These are phyloP conservation scores for Phanerochaete carnosa DNA, from an alignment of 768 basidiomycete species.

Conservation along the genomic window DNA sequence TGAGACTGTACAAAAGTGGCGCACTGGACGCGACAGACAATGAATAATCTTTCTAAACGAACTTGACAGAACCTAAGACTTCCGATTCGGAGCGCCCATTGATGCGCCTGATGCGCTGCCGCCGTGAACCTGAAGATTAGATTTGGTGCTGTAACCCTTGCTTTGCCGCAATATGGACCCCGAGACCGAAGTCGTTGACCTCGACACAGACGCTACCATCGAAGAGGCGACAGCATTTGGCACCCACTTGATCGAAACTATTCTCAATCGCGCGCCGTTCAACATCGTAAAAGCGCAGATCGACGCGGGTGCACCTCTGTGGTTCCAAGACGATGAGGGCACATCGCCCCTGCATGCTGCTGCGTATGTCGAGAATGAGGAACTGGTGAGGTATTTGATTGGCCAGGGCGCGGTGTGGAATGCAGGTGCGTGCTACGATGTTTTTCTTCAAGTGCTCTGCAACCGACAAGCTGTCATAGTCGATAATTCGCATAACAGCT, in stretches of 20 bases:
- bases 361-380: slow-evolving; percentile 63
- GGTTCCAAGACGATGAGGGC: slow-evolving; percentile 85
- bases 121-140: too few species aligned
- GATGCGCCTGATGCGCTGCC: slow-evolving; percentile 4
- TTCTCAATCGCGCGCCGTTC: slow-evolving; percentile 46
- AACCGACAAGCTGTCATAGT: slow-evolving; percentile 37
- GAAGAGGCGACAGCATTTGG: slow-evolving; percentile 40
- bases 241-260: slow-evolving; percentile 53
- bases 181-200: not conserved
- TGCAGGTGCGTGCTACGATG: slow-evolving; percentile 48
- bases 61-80: too few species aligned
- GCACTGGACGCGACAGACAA: too few species aligned
- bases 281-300: slow-evolving; percentile 48
- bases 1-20: not conserved
- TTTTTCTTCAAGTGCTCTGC: not conserved
- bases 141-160: not conserved
- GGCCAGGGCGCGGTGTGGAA: slow-evolving; percentile 92
- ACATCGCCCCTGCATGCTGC: slow-evolving; percentile 87
- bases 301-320: slow-evolving; percentile 71
- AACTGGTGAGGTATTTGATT: slow-evolving; percentile 65
- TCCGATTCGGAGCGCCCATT: not conserved
- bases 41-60: not conserved
- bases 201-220: slow-evolving; percentile 2
- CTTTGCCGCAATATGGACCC: not conserved
- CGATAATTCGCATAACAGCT: slow-evolving; percentile 76